phyloP scores from a whole-genome alignment of 495 filamentous ascomycete species.

The Parachaetomium inaequale region DNA sequence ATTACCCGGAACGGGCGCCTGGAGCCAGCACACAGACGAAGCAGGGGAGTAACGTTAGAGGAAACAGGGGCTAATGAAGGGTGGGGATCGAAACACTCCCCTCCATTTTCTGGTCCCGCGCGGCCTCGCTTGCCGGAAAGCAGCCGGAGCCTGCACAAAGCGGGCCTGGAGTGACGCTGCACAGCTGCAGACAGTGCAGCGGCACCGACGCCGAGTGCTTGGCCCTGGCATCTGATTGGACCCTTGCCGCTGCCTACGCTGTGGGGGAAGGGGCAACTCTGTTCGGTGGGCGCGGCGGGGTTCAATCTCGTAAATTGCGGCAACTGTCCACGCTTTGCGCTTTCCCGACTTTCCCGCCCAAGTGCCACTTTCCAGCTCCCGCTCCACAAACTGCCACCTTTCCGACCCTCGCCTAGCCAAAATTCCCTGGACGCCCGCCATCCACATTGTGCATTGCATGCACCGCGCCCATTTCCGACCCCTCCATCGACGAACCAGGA shows the following conservation, averaged over 20 bases:
- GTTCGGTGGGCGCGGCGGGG: not conserved
- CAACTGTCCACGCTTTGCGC: not conserved
- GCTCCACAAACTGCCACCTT: not conserved
- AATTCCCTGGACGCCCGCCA: not conserved
- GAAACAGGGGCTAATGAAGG: not conserved
- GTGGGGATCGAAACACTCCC: no score
- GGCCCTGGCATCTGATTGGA: not conserved
- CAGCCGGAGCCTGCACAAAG: not conserved
- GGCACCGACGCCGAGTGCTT: not conserved
- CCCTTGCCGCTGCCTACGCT: not conserved
- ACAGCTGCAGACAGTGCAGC: not conserved
- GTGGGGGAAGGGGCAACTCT: not conserved
- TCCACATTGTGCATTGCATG: not conserved
- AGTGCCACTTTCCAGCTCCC: not conserved
- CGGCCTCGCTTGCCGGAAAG: not conserved
- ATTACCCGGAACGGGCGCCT: no score
- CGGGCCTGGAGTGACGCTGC: not conserved
- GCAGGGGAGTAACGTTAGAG: no score
- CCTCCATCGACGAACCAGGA: not conserved
- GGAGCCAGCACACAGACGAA: no score
- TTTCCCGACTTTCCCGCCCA: not conserved
- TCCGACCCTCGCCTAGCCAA: constrained; percentile 3
- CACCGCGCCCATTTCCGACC: not conserved
- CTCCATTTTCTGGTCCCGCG: no score
- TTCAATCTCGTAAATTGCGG: constrained; percentile 11